Evolutionary conservation across 495 filamentous ascomycete genomes (phyloP).

Genomic region (Lophiostoma macrostomum): DNA sequence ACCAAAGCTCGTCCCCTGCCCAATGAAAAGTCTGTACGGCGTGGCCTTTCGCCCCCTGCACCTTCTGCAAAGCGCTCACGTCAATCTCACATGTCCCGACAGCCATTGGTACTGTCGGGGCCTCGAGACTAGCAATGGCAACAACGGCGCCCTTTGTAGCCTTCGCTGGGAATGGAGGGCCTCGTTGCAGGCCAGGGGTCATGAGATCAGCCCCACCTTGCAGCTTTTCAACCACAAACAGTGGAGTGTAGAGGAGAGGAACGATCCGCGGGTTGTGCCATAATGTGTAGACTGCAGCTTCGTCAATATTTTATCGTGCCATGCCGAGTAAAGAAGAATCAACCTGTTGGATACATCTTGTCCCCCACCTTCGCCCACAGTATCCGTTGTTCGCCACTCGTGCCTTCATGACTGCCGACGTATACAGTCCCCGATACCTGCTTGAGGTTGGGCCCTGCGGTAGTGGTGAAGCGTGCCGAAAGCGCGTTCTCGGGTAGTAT

Average conservation of each 20-base stretch:
- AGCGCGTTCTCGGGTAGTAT: constrained; percentile 63
- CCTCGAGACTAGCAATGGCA: constrained; percentile 62
- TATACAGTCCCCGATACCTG: constrained; percentile 65
- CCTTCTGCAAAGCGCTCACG: constrained; percentile 55
- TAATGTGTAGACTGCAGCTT: constrained; percentile 56
- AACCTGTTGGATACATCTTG: constrained; percentile 58
- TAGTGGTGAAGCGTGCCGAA: constrained; percentile 68
- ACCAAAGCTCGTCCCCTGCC: constrained; percentile 72
- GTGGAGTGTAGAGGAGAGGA: constrained; percentile 62
- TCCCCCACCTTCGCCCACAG: constrained; percentile 70
- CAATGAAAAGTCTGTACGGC: constrained; percentile 68
- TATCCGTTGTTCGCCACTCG: constrained; percentile 58
- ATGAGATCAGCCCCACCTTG: constrained; percentile 68
- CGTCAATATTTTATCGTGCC: neutral
- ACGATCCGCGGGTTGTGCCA: constrained; percentile 63
- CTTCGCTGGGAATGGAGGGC: constrained; percentile 62
- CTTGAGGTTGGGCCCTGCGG: constrained; percentile 61
- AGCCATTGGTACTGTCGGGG: constrained; percentile 59
- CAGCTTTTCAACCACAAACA: constrained; percentile 61
- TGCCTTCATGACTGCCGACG: constrained; percentile 52
- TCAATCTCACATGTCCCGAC: constrained; percentile 69
- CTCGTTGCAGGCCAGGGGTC: constrained; percentile 67
- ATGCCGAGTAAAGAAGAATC: neutral
- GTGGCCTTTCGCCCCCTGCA: constrained; percentile 63
- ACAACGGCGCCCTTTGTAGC: constrained; percentile 63